Evolutionary conservation across 108 stramenopile genomes (phyloP).

Genomic region (Nannochloropsis oceanica): DNA sequence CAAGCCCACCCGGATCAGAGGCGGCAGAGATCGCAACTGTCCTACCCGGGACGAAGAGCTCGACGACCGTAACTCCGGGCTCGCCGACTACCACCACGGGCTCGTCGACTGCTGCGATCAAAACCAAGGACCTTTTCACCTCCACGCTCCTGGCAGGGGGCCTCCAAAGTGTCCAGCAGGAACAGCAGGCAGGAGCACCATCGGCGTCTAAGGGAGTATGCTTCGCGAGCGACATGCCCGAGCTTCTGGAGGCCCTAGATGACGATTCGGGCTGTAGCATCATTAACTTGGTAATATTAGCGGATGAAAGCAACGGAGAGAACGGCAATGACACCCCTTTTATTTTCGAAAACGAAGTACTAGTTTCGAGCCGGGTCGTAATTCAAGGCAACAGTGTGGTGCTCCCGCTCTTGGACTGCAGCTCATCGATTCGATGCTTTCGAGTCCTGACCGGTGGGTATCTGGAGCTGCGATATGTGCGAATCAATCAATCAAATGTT

Average conservation of each 20-base stretch:
- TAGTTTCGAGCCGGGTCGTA: background rate
- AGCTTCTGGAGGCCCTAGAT: background rate
- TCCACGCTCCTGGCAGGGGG: background rate
- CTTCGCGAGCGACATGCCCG: background rate
- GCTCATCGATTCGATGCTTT: background rate
- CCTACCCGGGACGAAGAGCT: no score
- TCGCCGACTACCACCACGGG: no score
- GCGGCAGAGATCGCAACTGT: no score
- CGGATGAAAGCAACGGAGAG: background rate
- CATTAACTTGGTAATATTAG: background rate
- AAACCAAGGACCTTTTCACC: background rate
- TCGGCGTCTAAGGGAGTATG: background rate
- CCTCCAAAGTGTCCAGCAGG: background rate
- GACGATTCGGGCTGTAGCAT: background rate
- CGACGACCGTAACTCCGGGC: no score
- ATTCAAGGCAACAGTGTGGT: background rate
- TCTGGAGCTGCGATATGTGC: background rate
- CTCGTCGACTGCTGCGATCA: no score
- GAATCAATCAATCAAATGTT: background rate
- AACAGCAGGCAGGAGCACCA: background rate
- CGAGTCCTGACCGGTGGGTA: background rate
- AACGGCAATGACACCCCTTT: background rate
- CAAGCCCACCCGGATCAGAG: no score
- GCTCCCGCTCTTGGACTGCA: background rate
- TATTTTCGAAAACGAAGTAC: background rate